Conservation (phyloP, 2,329 filamentous ascomycete genomes). For the Penicillium sp. region DNA sequence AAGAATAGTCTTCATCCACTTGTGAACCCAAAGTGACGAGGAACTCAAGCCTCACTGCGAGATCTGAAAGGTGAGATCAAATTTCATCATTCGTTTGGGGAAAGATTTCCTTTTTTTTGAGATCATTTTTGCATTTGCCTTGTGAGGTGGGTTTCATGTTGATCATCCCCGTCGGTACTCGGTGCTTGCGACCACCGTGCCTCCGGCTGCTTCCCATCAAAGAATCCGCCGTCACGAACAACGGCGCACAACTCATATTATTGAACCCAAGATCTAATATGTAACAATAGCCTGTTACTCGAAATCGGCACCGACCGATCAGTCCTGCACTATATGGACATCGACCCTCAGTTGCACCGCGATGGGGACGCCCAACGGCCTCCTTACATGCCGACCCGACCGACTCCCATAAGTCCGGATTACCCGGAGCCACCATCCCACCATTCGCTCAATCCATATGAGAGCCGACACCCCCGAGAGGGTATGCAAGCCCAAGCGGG, state of each 20-base stretch:
- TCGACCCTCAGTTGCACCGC: slow-evolving; percentile 35
- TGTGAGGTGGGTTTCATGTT: neutral
- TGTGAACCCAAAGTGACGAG: neutral
- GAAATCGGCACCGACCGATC: neutral
- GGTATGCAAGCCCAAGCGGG: neutral
- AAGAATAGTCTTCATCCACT: neutral
- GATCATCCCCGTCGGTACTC: slow-evolving; percentile 20
- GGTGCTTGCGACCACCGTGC: slow-evolving; percentile 25
- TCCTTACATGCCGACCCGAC: slow-evolving; percentile 11
- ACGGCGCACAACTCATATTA: neutral
- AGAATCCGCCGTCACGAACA: neutral
- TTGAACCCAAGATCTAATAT: neutral
- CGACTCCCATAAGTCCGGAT: slow-evolving; percentile 13
- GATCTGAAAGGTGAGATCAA: neutral
- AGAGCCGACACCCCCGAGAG: neutral
- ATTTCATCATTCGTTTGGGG: neutral
- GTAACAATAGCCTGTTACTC: neutral
- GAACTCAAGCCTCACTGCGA: neutral
- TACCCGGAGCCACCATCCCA: slow-evolving; percentile 34
- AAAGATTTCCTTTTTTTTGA: neutral
- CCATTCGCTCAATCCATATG: slow-evolving; percentile 12
- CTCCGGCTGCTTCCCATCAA: slow-evolving; percentile 8
- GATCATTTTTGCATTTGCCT: neutral
- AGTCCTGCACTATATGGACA: slow-evolving; percentile 27
- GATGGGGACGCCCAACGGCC: slow-evolving; percentile 14